Conservation (phyloP, 176 grass and related monocot genomes). For the Oryza coarctata region DNA sequence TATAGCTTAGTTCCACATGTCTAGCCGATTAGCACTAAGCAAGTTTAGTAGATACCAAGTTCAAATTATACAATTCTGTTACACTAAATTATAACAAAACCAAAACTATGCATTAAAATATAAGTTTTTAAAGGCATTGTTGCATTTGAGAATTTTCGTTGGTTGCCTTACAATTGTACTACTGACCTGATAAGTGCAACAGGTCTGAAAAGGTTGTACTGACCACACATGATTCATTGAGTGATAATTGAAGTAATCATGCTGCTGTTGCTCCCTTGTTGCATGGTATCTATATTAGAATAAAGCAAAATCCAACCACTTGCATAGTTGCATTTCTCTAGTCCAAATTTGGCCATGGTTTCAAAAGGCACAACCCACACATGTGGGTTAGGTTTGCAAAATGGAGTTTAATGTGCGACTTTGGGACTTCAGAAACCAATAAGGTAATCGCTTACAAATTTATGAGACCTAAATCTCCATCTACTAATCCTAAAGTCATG, state of each 20-base stretch:
- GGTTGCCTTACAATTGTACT: not conserved
- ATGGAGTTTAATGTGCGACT: slow-evolving; percentile 1
- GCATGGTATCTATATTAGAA: not conserved
- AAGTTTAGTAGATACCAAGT: too few relatives aligned
- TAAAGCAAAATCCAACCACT: slow-evolving; percentile 31
- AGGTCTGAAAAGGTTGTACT: not conserved
- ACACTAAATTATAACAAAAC: too few relatives aligned
- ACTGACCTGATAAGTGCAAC: too few relatives aligned
- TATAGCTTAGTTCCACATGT: too few relatives aligned
- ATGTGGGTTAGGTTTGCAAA: slow-evolving; percentile 13
- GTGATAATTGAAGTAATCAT: not conserved
- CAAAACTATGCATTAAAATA: too few relatives aligned
- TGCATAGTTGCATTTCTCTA: slow-evolving; percentile 27
- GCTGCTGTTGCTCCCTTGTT: not conserved
- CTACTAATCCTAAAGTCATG: slow-evolving; percentile 24
- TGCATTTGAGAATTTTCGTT: not conserved
- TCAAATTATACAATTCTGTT: not conserved
- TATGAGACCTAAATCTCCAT: not conserved
- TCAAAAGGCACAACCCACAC: slow-evolving; percentile 30
- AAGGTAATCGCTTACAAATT: not conserved
- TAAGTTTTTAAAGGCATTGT: too few relatives aligned
- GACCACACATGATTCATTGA: not conserved
- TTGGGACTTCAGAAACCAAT: not conserved
- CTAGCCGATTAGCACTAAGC: too few relatives aligned
- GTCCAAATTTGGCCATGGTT: not conserved